Conservation (phyloP, 306 rosid species). For the Delonix regia region DNA sequence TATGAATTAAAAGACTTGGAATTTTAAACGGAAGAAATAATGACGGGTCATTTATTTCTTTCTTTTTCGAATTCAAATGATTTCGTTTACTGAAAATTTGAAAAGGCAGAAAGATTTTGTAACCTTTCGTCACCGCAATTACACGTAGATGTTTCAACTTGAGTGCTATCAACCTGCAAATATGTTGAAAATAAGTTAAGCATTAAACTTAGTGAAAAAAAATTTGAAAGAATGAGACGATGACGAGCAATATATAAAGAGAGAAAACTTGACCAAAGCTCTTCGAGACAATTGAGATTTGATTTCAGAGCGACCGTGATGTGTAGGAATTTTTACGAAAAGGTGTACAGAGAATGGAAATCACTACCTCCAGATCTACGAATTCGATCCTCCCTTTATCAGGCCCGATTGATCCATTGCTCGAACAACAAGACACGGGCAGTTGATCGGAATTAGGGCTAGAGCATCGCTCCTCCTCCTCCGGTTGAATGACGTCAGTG, state of each 20-base stretch:
- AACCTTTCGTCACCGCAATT: constrained; percentile 61
- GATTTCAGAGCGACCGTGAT: neutral
- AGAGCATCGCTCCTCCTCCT: constrained; percentile 36
- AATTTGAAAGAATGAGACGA: neutral
- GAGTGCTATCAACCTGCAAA: constrained; percentile 61
- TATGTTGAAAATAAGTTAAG: constrained; percentile 28
- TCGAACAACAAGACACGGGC: constrained; percentile 60
- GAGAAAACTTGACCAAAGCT: constrained; percentile 30
- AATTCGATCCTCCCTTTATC: constrained; percentile 44
- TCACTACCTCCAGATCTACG: constrained; percentile 69
- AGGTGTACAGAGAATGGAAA: constrained; percentile 2
- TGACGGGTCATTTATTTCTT: constrained; percentile 18
- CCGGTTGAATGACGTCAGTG: constrained; percentile 4
- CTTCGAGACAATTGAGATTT: neutral
- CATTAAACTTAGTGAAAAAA: neutral
- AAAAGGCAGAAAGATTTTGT: constrained; percentile 9
- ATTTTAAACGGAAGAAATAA: constrained; percentile 3
- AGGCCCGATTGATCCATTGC: constrained; percentile 54
- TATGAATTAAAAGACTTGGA: neutral
- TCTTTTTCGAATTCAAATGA: constrained; percentile 26
- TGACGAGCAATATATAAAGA: constrained; percentile 34
- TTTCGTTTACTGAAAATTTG: constrained; percentile 26
- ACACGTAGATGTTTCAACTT: constrained; percentile 60
- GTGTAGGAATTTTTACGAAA: neutral
- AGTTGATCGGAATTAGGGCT: constrained; percentile 42